A percentile compares a stretch with the other conserved stretches of the same genome.
Evolutionary conservation across 2,329 filamentous ascomycete species (phyloP).

Genomic region (Claviceps purpurea): DNA sequence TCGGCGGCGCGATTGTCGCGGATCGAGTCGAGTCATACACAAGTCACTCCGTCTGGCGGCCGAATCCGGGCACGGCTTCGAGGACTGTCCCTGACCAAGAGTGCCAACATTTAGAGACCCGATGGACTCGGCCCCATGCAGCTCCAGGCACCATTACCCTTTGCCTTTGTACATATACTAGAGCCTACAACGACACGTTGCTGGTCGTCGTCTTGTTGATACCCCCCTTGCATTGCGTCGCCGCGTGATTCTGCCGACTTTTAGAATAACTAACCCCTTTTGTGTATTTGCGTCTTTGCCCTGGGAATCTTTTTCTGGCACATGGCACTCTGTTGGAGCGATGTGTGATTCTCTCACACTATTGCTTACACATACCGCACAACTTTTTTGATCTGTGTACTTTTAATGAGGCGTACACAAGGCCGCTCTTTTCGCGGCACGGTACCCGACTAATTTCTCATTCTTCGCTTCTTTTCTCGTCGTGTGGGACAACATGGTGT

Average conservation of each 20-base stretch:
- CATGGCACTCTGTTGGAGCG: neutral
- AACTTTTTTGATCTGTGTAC: too few relatives aligned
- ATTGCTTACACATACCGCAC: neutral
- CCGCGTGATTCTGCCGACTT: neutral
- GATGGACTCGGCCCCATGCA: slow-evolving; percentile 11
- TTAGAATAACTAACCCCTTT: neutral
- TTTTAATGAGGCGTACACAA: too few relatives aligned
- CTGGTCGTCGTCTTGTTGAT: neutral
- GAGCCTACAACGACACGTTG: neutral
- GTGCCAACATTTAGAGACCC: slow-evolving; percentile 21
- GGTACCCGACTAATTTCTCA: neutral
- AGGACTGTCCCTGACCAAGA: slow-evolving; percentile 29
- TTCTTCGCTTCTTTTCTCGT: neutral
- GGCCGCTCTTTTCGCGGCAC: neutral
- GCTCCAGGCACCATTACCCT: slow-evolving; percentile 2
- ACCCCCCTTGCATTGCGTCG: neutral
- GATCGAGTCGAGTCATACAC: slow-evolving; percentile 60
- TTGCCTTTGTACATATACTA: slow-evolving; percentile 16
- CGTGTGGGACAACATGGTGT: slow-evolving; percentile 8
- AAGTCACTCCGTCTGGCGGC: slow-evolving; percentile 7
- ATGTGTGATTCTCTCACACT: neutral
- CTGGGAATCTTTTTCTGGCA: neutral
- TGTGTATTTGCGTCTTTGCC: neutral
- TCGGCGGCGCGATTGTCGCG: slow-evolving; percentile 73
- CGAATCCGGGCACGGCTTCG: slow-evolving; percentile 26